Evolutionary conservation across 2,329 filamentous ascomycete genomes (phyloP), one percentile per base, ranked within the genome.

Genomic region (Trichoderma afroharzianum): DNA sequence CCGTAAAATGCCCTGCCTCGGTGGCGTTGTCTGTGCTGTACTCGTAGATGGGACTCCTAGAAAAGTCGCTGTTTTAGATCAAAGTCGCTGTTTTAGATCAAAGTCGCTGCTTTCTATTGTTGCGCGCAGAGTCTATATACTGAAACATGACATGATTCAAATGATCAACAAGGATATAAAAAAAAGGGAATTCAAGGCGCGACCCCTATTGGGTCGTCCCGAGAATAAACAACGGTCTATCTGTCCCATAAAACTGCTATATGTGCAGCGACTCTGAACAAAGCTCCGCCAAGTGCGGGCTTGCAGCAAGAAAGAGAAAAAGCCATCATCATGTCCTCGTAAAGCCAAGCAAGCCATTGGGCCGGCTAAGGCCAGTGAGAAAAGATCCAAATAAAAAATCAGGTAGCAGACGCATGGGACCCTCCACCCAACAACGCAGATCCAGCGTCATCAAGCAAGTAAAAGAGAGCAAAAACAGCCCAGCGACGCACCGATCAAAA

Each of bases 201-300:
- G 47, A 63, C 39, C 47, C 28, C 26, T n/a, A 32, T 30, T 9
- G 15, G 30, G 58, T 55, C 30, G n/a, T 39, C 39, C 36, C 64
- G 9, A 55, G 28, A 58, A 43, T n/a, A 70, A 57, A 43, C 63
- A 70, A 70, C 24, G 26, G 62, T 71, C 68, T 71, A 71, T 68
- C 64, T 71, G 36, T 59, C 55, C 68, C 62, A 63, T 18, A 63
- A 62, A 62, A 32, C 58, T 62, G 58, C 28, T 55, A 47, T 68
- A 71, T 71, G 68, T 66, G 68, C 68, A 71, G 43, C 47, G 30
- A 71, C 63, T 67, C 63, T 61, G 43, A 67, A 58, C 39, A 66
- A 24, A 32, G 39, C 30, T 24, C 57, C 63, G 39, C 63, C 15
- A 50, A 71, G 21, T 18, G 39, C 50, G 63, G 63, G 28, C 47